Base-by-base conservation (phyloP, 2,329 filamentous ascomycete genomes). In the Cladophialophora exuberans region DNA sequence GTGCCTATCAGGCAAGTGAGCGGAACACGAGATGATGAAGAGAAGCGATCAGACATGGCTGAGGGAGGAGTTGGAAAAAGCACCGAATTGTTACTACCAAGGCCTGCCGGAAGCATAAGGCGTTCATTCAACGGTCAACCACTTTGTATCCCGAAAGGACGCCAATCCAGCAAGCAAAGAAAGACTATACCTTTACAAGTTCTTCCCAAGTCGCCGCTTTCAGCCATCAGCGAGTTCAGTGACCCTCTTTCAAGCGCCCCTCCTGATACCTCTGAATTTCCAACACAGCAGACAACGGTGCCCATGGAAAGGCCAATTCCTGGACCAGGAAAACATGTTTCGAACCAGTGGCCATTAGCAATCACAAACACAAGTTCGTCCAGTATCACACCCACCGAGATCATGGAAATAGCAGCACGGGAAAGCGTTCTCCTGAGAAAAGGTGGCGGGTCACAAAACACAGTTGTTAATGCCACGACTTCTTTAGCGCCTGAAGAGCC, bases 401-500 rank as follows among this genome's bases (percentile, higher is more conserved):
- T 59, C 35, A 35, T 43, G 38, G 54, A 50, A 11, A 56, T 55
- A 39, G 36, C 50, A 18, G 52, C 42, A 20, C 47, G 53, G 10
- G 31, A 48, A 33, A 59, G 59, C 35, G 48, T 59, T 7, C 56
- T 61, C 11, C 47, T 52, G 46, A 50, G 59, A 18, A 59, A 52
- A 28, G 45, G 53, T 20, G 53, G 44, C 6, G 20, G 18, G 9
- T 62, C 63, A 5, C 64, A 69, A 2, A 50, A 64, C 64, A 60
- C 17, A 57, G 60, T 22, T 59, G 63, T 58, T 30, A 52, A 57
- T 26, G 63, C 59, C 66, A 56, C 66, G 2, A 58, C 69, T 20
- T 71, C 72, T 26, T 54, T 60, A 6, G 65, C 64, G 25, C 72
- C 73, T 11, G 68, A 71, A 13, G 67, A 69, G 30, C 67, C 72